A percentile compares a stretch with the other conserved stretches of the same genome.
Conservation (phyloP, 2,329 filamentous ascomycete species). For the Penicillium sp. region DNA sequence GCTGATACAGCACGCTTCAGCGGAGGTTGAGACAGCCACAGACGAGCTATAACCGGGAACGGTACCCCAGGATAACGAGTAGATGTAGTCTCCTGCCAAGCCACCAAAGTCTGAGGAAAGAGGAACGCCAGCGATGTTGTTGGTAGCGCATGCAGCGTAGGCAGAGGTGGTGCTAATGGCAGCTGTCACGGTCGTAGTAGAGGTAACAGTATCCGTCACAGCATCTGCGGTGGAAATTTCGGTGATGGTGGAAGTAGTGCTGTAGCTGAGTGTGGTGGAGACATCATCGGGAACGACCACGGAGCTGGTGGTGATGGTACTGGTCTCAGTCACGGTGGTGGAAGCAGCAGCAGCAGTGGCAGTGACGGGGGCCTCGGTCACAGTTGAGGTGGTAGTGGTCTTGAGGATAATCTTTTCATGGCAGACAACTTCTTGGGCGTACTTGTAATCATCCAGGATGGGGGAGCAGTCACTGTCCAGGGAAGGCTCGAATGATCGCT, state of each 20-base stretch:
- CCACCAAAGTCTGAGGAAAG: constrained; percentile 5
- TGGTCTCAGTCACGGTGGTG: constrained; percentile 5
- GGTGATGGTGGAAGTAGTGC: constrained; percentile 7
- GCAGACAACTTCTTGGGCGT: constrained; percentile 5
- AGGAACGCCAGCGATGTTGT: constrained; percentile 5
- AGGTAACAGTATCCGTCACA: neutral
- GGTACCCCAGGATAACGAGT: neutral
- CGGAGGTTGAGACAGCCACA: neutral
- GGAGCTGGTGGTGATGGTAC: constrained; percentile 4
- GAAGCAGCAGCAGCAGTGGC: neutral
- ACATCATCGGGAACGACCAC: constrained; percentile 7
- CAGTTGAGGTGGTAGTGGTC: constrained; percentile 1
- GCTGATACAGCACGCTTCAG: neutral
- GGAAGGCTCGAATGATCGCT: neutral
- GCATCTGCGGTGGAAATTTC: neutral
- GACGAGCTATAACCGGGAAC: neutral
- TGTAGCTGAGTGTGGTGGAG: constrained; percentile 9
- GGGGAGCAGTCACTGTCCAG: neutral
- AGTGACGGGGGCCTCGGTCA: constrained; percentile 1
- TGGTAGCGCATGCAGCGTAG: constrained; percentile 7
- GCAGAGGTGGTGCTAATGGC: neutral
- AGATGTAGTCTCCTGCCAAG: neutral
- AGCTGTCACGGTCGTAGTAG: neutral
- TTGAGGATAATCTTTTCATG: constrained; percentile 6
- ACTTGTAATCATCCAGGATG: constrained; percentile 4